Conservation (phyloP, 78 protist genomes). For the Dictyostelium intermedium region DNA sequence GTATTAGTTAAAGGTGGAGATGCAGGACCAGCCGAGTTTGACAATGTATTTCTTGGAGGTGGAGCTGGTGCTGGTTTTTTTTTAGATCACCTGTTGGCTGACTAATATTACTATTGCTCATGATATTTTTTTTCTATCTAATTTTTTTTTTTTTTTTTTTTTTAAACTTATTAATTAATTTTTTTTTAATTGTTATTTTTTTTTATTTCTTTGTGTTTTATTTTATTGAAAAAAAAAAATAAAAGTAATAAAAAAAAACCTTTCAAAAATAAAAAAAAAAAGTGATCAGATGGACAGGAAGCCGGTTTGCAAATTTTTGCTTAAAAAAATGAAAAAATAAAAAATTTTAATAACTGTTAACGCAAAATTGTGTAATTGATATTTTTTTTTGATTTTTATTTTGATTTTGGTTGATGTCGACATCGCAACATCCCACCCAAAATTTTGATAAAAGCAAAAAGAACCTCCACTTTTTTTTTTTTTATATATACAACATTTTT, state of each 20-base stretch:
- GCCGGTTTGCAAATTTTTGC: too few relatives aligned
- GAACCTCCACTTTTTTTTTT: too few relatives aligned
- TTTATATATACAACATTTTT: too few relatives aligned
- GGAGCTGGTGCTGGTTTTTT: neutral
- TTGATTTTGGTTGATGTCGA: too few relatives aligned
- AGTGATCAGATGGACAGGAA: too few relatives aligned
- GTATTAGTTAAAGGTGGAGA: neutral
- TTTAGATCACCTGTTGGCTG: neutral
- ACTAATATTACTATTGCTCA: neutral
- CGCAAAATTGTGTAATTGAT: neutral
- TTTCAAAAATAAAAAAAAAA: neutral
- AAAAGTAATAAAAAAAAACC: neutral
- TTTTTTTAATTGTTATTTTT: too few relatives aligned
- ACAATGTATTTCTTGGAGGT: neutral
- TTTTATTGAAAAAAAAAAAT: neutral
- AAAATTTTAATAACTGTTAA: too few relatives aligned
- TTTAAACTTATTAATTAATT: neutral
- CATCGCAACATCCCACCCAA: too few relatives aligned
- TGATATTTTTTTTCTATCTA: neutral
- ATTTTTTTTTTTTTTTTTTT: neutral
- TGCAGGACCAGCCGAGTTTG: neutral
- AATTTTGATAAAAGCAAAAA: too few relatives aligned
- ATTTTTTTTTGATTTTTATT: too few relatives aligned
- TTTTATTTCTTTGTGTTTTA: neutral
- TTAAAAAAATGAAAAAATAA: too few relatives aligned